phyloP scores from a whole-genome alignment of 139 green algal species.

The Haematococcus sp. region DNA sequence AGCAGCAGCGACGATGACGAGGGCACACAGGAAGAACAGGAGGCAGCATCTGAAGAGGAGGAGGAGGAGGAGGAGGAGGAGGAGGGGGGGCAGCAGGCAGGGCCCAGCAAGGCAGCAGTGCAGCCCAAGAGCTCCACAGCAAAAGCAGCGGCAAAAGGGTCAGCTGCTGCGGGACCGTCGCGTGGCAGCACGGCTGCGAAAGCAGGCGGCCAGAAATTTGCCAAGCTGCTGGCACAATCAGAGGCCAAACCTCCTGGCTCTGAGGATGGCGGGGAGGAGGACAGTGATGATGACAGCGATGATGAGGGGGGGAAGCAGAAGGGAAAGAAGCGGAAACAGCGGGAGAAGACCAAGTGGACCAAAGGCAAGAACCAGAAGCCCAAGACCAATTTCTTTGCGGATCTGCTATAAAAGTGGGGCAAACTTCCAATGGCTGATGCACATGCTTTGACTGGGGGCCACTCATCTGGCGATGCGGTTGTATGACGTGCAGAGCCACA shows the following conservation, averaged over 20 bases:
- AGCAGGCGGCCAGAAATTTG: neutral
- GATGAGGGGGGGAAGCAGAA: slow-evolving; percentile 30
- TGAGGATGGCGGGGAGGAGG: neutral
- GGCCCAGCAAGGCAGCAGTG: neutral
- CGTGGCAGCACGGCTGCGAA: neutral
- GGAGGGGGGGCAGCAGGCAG: slow-evolving; percentile 5
- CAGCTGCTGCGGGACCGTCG: neutral
- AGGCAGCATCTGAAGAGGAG: slow-evolving; percentile 4
- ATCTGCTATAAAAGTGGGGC: slow-evolving; percentile 29
- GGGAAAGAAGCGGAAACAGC: slow-evolving; percentile 25
- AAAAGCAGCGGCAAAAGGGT: neutral
- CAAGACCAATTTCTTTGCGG: slow-evolving; percentile 49
- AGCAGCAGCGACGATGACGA: neutral
- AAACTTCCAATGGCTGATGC: neutral
- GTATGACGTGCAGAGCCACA: too few relatives aligned
- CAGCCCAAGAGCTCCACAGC: neutral
- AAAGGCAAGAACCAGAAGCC: slow-evolving; percentile 14
- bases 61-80: slow-evolving; percentile 13
- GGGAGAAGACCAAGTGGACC: slow-evolving; percentile 38
- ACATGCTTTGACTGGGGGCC: too few relatives aligned
- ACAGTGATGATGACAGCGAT: slow-evolving; percentile 15
- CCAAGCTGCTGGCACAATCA: too few relatives aligned
- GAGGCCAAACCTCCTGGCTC: too few relatives aligned
- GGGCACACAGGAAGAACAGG: neutral
- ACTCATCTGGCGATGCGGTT: too few relatives aligned